phyloP scores from a whole-genome alignment of 305 asterid genomes.

The Ajuga reptans region DNA sequence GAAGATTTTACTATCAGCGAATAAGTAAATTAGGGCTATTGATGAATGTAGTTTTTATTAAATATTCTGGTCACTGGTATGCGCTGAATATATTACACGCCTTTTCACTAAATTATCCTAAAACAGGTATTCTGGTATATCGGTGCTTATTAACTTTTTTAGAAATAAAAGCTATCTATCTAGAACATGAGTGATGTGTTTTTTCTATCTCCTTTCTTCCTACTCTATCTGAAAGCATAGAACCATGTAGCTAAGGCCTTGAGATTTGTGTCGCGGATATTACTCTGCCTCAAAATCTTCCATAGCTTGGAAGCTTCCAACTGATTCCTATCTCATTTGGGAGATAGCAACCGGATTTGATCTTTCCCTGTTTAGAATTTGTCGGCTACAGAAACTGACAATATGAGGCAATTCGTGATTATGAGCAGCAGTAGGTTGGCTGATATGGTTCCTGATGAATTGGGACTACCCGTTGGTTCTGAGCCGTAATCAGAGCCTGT shows the following conservation, averaged over 20 bases:
- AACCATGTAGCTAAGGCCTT: constrained; percentile 32
- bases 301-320: constrained; percentile 32
- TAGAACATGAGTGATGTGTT: constrained; percentile 26
- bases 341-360: constrained; percentile 33
- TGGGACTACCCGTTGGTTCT: constrained; percentile 71
- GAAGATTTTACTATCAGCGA: background rate
- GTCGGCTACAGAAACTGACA: constrained; percentile 28
- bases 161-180: constrained; percentile 28
- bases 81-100: constrained; percentile 27
- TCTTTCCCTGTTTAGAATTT: constrained; percentile 38
- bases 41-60: constrained; percentile 24
- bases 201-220: constrained; percentile 38
- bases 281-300: constrained; percentile 42
- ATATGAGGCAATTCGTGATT: constrained; percentile 30
- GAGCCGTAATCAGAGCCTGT: constrained; percentile 53
- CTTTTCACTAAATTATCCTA: constrained; percentile 29
- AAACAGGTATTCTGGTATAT: constrained; percentile 32
- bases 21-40: background rate
- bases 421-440: constrained; percentile 32
- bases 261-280: constrained; percentile 28
- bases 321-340: constrained; percentile 32
- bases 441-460: constrained; percentile 39
- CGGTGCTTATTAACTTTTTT: constrained; percentile 34
- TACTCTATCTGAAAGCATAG: constrained; percentile 39
- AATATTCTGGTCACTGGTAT: constrained; percentile 21